Conservation (phyloP, 1,139 yeast genomes). For the Yamadazyma friedrichii region DNA sequence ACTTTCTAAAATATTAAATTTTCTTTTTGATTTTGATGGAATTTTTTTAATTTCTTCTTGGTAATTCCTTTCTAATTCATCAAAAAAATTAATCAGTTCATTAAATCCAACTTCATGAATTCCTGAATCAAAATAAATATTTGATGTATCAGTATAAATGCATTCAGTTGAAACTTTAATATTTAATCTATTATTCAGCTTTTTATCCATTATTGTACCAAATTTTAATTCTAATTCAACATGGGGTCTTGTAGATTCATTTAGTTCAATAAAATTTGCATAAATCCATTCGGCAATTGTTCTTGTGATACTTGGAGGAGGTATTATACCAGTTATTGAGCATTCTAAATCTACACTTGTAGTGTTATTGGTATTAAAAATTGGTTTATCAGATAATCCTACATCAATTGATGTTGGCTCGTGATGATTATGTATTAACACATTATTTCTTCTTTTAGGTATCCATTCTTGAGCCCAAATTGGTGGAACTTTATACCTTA, state of each 20-base stretch:
- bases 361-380: constrained; percentile 36
- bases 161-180: constrained; percentile 79
- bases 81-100: constrained; percentile 56
- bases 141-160: constrained; percentile 55
- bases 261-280: constrained; percentile 69
- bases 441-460: constrained; percentile 26
- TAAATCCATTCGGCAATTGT: constrained; percentile 88
- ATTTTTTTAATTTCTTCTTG: constrained; percentile 36
- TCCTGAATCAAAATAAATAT: constrained; percentile 66
- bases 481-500: constrained; percentile 65
- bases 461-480: constrained; percentile 81
- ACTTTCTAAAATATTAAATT: constrained; percentile 40
- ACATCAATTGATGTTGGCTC: neutral
- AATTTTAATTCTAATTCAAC: constrained; percentile 83
- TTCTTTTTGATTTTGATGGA: constrained; percentile 34
- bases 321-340: constrained; percentile 70
- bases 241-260: constrained; percentile 55
- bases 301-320: constrained; percentile 79
- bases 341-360: constrained; percentile 48
- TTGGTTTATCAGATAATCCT: constrained; percentile 24
- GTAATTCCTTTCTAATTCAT: constrained; percentile 50
- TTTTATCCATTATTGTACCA: constrained; percentile 72
- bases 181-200: constrained; percentile 60
- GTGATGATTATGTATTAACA: constrained; percentile 1
- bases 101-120: constrained; percentile 67